Percentiles rank a stretch among this genome's conserved stretches.
These are phyloP conservation scores for Suillus fuscotomentosus DNA, from an alignment of 768 basidiomycete genomes.

Conservation along the genomic window DNA sequence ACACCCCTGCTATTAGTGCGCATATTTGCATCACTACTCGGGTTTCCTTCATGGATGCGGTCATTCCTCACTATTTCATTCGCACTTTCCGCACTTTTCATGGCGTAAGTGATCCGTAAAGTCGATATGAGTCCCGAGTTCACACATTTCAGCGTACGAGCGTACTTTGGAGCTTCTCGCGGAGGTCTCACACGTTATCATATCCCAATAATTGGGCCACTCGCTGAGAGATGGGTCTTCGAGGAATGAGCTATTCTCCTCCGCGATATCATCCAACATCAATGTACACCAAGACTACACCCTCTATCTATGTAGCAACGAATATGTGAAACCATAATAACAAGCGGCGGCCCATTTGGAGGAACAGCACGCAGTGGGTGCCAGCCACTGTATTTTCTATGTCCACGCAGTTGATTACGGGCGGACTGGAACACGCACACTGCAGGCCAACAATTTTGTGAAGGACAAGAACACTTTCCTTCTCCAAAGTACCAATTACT, in stretches of 20 bases:
- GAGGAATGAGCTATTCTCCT: conserved; percentile 47
- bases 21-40: conserved; percentile 52
- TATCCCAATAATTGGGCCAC: conserved; percentile 58
- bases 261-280: not conserved
- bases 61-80: conserved; percentile 48
- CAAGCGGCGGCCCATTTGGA: not conserved
- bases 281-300: not conserved
- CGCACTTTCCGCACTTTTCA: conserved; percentile 41
- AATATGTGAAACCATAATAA: not conserved
- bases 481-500: not conserved
- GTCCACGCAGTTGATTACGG: not conserved
- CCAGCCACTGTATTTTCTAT: not conserved
- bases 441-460: not conserved
- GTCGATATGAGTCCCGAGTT: not conserved
- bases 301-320: not conserved
- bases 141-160: conserved; percentile 39
- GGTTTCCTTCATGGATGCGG: conserved; percentile 51
- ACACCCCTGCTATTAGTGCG: conserved; percentile 59
- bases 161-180: conserved; percentile 52
- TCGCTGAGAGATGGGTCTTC: conserved; percentile 68
- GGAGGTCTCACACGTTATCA: conserved; percentile 55
- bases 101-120: conserved; percentile 47
- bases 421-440: not conserved
- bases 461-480: not conserved
- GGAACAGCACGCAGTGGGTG: not conserved